Percentiles rank a stretch among this genome's conserved stretches.
Evolutionary conservation across 2,329 filamentous ascomycete genomes (phyloP).

Genomic region (Gremmenia infestans): DNA sequence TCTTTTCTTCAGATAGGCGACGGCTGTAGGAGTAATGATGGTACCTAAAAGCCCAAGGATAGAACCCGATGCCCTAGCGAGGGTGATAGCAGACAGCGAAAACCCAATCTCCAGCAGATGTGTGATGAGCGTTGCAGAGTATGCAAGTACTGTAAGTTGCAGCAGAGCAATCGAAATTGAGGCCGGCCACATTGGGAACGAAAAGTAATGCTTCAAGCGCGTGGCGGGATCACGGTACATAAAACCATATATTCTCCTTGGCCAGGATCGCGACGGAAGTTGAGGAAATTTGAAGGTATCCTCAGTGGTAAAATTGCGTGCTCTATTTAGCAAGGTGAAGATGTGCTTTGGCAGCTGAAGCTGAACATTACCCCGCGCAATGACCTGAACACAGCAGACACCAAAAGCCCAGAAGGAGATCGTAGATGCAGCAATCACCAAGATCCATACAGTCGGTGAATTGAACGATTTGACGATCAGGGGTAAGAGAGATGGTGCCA

Average conservation of each 20-base stretch:
- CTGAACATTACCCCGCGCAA: conserved; percentile 29
- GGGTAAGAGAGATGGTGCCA: conserved; percentile 40
- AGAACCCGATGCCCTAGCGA: conserved; percentile 40
- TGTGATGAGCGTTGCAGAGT: conserved; percentile 48
- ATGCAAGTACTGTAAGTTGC: conserved; percentile 45
- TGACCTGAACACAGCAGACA: conserved; percentile 30
- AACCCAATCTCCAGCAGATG: conserved; percentile 46
- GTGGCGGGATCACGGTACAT: conserved; percentile 22
- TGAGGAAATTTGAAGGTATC: neutral
- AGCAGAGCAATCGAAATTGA: conserved; percentile 46
- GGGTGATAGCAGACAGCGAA: conserved; percentile 40
- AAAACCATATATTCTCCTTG: conserved; percentile 3
- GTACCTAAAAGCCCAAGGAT: conserved; percentile 46
- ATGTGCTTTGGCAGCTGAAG: conserved; percentile 24
- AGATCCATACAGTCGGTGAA: conserved; percentile 36
- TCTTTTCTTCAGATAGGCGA: conserved; percentile 30
- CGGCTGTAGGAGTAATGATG: conserved; percentile 43
- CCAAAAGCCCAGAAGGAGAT: conserved; percentile 34
- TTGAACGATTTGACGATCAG: conserved; percentile 43
- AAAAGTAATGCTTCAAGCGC: conserved; percentile 32
- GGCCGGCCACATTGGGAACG: conserved; percentile 35
- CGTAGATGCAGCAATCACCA: conserved; percentile 41
- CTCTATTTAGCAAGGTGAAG: neutral
- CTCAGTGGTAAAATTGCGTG: neutral
- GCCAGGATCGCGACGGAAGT: neutral